A percentile compares a stretch with the other conserved stretches of the same genome.
phyloP scores from a whole-genome alignment of 805 yeast species.

The Hanseniaspora jakobsenii region DNA sequence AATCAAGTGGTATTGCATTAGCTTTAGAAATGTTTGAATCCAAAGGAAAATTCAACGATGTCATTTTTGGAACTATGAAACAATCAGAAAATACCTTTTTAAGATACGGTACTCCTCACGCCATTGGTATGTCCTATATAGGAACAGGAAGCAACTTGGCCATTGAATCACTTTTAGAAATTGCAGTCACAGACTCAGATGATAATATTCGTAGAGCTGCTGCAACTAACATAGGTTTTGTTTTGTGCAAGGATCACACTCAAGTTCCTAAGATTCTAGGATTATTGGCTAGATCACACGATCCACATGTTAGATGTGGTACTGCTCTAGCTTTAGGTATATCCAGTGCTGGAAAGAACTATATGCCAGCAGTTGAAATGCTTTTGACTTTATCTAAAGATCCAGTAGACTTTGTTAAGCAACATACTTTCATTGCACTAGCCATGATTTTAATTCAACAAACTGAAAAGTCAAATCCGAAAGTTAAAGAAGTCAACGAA shows the following conservation, averaged over 20 bases:
- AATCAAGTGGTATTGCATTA: conserved; percentile 84
- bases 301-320: conserved; percentile 97
- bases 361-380: conserved; percentile 79
- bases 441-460: conserved; percentile 84
- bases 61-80: conserved; percentile 51
- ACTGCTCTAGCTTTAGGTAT: conserved; percentile 95
- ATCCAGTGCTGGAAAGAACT: conserved; percentile 89
- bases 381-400: conserved; percentile 87
- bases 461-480: conserved; percentile 70
- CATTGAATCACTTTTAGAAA: conserved; percentile 71
- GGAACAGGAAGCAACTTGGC: conserved; percentile 91
- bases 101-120: conserved; percentile 92
- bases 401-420: conserved; percentile 93
- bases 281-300: conserved; percentile 82
- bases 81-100: conserved; percentile 68
- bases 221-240: conserved; percentile 81
- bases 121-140: conserved; percentile 89
- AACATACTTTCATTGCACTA: conserved; percentile 87
- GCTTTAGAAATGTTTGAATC: conserved; percentile 78
- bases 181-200: conserved; percentile 91
- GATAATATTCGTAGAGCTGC: conserved; percentile 97
- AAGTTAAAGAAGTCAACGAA: conserved; percentile 65
- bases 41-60: conserved; percentile 64
- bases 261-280: conserved; percentile 94
- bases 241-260: conserved; percentile 76